These are phyloP conservation scores for Cryptococcus wingfieldii DNA, from an alignment of 1,284 basidiomycete genomes.

Conservation along the genomic window DNA sequence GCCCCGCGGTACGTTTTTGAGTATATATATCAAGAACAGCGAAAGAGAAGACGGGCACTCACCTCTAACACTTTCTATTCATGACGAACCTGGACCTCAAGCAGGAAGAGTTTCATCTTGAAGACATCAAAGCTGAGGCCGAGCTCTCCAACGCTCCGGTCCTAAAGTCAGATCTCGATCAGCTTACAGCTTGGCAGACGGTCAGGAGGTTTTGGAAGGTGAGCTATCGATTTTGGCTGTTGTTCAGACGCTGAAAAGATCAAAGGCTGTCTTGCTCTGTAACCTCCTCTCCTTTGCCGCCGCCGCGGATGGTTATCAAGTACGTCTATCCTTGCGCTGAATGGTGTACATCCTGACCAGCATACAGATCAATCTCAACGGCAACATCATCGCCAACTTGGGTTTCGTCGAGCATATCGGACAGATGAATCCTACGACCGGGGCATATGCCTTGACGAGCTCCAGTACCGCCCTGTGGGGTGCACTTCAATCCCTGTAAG, in stretches of 20 bases:
- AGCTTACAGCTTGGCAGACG: conserved; percentile 9
- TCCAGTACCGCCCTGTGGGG: conserved; percentile 11
- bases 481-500: conserved; percentile 14
- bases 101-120: conserved; percentile 4
- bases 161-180: conserved; percentile 15
- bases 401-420: conserved; percentile 14
- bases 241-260: not conserved
- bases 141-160: conserved; percentile 7
- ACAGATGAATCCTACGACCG: not conserved
- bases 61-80: too few species aligned
- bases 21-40: too few species aligned
- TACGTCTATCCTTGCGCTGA: not conserved
- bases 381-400: conserved; percentile 19
- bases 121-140: conserved; percentile 5
- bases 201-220: conserved; percentile 16
- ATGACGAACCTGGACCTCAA: conserved; percentile 7
- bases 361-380: conserved; percentile 11
- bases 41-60: too few species aligned
- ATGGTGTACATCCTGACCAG: not conserved
- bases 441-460: conserved; percentile 4
- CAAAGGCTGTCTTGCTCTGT: conserved; percentile 9
- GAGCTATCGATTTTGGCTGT: not conserved
- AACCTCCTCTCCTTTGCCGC: conserved; percentile 17
- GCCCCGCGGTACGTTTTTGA: too few species aligned
- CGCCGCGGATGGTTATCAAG: conserved; percentile 22